Conservation (phyloP, 352 stramenopile genomes). For the Sclerospora graminicola region DNA sequence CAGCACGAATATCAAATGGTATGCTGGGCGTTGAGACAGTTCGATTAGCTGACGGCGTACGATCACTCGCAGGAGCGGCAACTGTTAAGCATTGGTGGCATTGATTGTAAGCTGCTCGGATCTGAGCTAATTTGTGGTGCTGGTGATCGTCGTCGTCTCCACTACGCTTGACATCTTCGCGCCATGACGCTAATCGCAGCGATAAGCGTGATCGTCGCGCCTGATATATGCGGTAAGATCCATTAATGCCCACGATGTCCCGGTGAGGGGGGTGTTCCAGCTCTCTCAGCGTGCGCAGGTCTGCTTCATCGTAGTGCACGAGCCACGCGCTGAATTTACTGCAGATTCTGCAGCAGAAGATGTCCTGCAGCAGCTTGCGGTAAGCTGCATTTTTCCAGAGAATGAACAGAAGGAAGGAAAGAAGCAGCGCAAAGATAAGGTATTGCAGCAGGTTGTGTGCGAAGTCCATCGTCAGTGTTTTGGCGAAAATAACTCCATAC, state of each 20-base stretch:
- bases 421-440: constrained; percentile 31
- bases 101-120: constrained; percentile 22
- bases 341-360: constrained; percentile 30
- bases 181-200: constrained; percentile 45
- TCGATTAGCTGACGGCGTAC: constrained; percentile 4
- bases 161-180: constrained; percentile 47
- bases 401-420: constrained; percentile 37
- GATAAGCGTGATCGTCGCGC: constrained; percentile 33
- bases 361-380: constrained; percentile 23
- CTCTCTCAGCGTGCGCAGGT: constrained; percentile 44
- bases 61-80: neutral
- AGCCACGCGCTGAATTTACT: constrained; percentile 14
- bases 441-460: constrained; percentile 35
- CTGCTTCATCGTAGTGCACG: constrained; percentile 41
- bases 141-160: constrained; percentile 25
- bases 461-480: neutral
- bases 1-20: constrained; percentile 34
- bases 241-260: constrained; percentile 37
- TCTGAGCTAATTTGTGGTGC: constrained; percentile 42
- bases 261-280: constrained; percentile 33
- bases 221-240: constrained; percentile 48
- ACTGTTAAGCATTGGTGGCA: constrained; percentile 8
- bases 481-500: too few species aligned
- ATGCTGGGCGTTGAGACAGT: constrained; percentile 14
- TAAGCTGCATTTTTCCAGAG: constrained; percentile 32